These are phyloP conservation scores for Mucor racemosus DNA, from an alignment of 371 early-diverging fungal species.

Conservation along the genomic window DNA sequence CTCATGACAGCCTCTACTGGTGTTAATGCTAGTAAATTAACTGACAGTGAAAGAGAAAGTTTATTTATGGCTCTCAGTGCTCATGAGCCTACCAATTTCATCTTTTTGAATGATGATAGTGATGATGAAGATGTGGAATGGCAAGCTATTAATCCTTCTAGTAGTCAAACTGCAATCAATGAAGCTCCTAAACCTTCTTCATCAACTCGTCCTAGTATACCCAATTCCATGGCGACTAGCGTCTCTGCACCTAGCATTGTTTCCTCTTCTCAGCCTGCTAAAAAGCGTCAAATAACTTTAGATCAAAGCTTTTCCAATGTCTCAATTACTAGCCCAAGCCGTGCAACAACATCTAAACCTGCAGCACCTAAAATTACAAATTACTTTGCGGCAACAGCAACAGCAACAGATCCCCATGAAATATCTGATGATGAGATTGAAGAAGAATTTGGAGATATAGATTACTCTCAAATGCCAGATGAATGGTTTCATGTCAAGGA, in stretches of 20 bases:
- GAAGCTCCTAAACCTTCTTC: neutral
- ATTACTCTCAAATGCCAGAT: constrained; percentile 43
- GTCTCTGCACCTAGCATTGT: neutral
- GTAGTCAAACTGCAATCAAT: neutral
- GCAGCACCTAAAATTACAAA: constrained; percentile 12
- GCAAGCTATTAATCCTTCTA: constrained; percentile 29
- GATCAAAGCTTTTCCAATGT: constrained; percentile 34
- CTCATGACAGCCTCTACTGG: constrained; percentile 50
- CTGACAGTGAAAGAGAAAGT: constrained; percentile 28
- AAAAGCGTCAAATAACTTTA: constrained; percentile 31
- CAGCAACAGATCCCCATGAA: constrained; percentile 14
- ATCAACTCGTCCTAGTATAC: neutral
- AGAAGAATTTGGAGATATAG: constrained; percentile 35
- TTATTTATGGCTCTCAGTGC: constrained; percentile 39
- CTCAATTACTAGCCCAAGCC: constrained; percentile 2
- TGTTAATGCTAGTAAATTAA: constrained; percentile 33
- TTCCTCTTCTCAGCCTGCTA: neutral
- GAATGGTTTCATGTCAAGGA: constrained; percentile 40
- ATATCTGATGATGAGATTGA: constrained; percentile 34
- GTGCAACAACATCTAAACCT: neutral
- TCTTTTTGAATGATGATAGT: constrained; percentile 49
- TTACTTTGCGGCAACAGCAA: constrained; percentile 14
- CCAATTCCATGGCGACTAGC: neutral
- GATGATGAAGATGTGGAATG: constrained; percentile 49
- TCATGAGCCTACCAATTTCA: constrained; percentile 46